Percentiles rank a stretch among this genome's conserved stretches.
These are phyloP conservation scores for Sisymbrium altissimum DNA, from an alignment of 345 rosid species.

Conservation along the genomic window DNA sequence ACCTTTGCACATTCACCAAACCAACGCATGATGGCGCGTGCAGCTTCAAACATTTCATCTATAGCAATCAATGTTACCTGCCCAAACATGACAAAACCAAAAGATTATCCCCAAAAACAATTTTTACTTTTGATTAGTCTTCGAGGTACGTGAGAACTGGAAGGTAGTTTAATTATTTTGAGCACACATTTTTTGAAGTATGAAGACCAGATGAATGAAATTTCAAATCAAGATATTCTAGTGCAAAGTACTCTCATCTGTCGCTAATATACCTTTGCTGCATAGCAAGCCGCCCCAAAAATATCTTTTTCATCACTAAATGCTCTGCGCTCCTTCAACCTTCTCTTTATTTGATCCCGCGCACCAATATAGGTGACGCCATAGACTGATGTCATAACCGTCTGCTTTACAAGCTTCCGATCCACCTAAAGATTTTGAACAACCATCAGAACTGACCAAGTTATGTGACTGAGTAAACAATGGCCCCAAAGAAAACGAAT, in stretches of 20 bases:
- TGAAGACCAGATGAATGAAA: background rate
- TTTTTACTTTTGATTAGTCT: conserved; percentile 1
- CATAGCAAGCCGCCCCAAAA: conserved; percentile 83
- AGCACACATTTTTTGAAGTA: background rate
- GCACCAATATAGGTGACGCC: conserved; percentile 98
- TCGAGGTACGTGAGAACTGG: background rate
- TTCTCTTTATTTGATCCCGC: conserved; percentile 86
- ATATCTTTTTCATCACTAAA: conserved; percentile 50
- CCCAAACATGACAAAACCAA: conserved; percentile 25
- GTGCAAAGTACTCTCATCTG: background rate
- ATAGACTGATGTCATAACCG: conserved; percentile 99
- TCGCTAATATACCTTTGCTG: conserved; percentile 73
- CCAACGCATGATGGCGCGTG: conserved; percentile 90
- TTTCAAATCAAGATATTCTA: background rate
- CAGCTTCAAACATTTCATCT: conserved; percentile 97
- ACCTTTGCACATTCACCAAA: conserved; percentile 99
- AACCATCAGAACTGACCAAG: conserved; percentile 27
- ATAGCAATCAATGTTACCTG: conserved; percentile 85
- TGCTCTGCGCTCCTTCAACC: conserved; percentile 85
- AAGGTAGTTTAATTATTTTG: background rate
- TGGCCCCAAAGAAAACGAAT: conserved; percentile 3
- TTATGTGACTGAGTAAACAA: conserved; percentile 21
- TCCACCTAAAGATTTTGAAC: conserved; percentile 62
- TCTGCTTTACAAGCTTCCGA: conserved; percentile 98
- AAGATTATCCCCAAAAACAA: background rate